Evolutionary conservation across 164 flowering plant species (phyloP), one percentile per base, ranked within the genome.

Genomic region (Tetracentron sinense): DNA sequence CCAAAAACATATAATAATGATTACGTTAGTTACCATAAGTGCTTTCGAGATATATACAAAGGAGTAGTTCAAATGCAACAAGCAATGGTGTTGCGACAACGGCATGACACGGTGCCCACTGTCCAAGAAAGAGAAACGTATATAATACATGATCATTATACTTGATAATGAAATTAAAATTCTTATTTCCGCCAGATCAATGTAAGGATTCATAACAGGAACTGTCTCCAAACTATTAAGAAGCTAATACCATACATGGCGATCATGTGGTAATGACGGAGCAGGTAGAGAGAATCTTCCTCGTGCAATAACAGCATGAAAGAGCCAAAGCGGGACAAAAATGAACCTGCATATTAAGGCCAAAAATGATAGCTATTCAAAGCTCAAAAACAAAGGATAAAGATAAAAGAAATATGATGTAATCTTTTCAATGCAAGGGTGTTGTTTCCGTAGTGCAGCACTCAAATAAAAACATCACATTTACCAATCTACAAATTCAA

Each of bases 31-130:
- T 88, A 92, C 98, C 93, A 64, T 81, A 64, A 54, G 77, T 16
- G 77, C 95, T 85, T 75, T 89, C 96, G 25, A 92, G 88, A 76
- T 88, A 83, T 75, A 88, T 79, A 75, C 95, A 89, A 71, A 90
- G 95, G 31, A 92, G 95, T 56, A 92, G 78, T 68, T 92, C 98
- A 73, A 92, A 92, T 66, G 95, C 82, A 67, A 92, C 71, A 64
- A 89, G 84, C 83, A 92, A 73, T 11, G 96, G 95, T 51, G 81
- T 83, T 0, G 96, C 92, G 54, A 86, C 91, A 65, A 92, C 70
- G 15, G 96, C 86, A 82, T 92, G 96, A 70, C 96, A 92, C 7
- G 98, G 98, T 58, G 98, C 98, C 98, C 98, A 92, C 98, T 89
- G 84, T 62, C 51, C 67, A 77, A 68, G 53, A 70, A 63, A 63